These are phyloP conservation scores for Chaetomium olivaceum DNA, from an alignment of 2,329 filamentous ascomycete species.

Conservation along the genomic window DNA sequence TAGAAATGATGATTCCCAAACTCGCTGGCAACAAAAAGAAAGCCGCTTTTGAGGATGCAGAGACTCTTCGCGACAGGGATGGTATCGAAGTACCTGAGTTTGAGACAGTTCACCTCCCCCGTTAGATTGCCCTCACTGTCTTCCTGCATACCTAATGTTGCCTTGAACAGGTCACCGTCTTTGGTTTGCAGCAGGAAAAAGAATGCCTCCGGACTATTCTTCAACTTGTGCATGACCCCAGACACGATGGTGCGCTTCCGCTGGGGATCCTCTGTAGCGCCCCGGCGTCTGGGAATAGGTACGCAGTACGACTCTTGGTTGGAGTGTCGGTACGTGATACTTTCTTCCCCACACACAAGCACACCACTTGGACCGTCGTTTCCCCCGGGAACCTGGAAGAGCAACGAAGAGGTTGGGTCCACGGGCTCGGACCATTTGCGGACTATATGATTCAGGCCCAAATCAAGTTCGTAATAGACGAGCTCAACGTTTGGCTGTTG, in stretches of 20 bases:
- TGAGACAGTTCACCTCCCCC: conserved; percentile 77
- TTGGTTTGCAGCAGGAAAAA: conserved; percentile 97
- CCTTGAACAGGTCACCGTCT: conserved; percentile 95
- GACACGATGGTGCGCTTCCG: conserved; percentile 84
- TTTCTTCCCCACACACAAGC: conserved; percentile 90
- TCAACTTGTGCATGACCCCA: conserved; percentile 97
- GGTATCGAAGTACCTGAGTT: conserved; percentile 98
- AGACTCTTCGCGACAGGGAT: conserved; percentile 84
- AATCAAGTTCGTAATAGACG: conserved; percentile 96
- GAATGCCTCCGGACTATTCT: conserved; percentile 78
- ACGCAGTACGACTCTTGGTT: conserved; percentile 89
- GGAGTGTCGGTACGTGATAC: conserved; percentile 94
- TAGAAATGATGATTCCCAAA: conserved; percentile 93
- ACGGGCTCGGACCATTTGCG: conserved; percentile 95
- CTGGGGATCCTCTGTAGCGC: conserved; percentile 87
- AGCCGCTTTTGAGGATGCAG: conserved; percentile 92
- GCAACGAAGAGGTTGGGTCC: conserved; percentile 80
- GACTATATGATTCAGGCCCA: conserved; percentile 95
- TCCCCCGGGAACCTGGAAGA: conserved; percentile 95
- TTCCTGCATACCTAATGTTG: conserved; percentile 87
- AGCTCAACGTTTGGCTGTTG: conserved; percentile 83
- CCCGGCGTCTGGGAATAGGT: conserved; percentile 81
- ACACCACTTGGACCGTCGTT: conserved; percentile 93
- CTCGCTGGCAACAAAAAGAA: conserved; percentile 88
- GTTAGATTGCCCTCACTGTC: conserved; percentile 76